Percentiles rank a stretch among this genome's conserved stretches.
Conservation (phyloP, 495 filamentous ascomycete species). For the Tricharina praecox region DNA sequence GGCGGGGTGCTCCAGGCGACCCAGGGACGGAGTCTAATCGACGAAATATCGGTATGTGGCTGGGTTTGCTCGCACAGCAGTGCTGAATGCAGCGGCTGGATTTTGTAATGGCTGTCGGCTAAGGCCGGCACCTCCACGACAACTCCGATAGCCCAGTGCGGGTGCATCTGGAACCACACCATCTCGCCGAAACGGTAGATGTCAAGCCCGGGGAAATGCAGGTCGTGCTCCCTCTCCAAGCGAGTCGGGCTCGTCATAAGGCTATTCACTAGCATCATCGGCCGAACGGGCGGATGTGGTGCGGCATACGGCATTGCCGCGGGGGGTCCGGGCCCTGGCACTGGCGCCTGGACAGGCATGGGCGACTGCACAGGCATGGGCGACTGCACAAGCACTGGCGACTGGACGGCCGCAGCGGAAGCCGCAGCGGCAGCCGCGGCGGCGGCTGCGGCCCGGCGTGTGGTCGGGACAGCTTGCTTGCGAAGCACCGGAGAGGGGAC, state of each 20-base stretch:
- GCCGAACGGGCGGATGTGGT: not conserved
- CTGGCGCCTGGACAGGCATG: not conserved
- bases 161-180: constrained; percentile 40
- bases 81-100: constrained; percentile 24
- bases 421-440: not conserved
- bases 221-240: not conserved
- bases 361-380: not conserved
- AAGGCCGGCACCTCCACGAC: constrained; percentile 24
- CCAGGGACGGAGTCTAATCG: constrained; percentile 37
- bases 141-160: constrained; percentile 41
- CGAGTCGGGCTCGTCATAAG: not conserved
- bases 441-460: not conserved
- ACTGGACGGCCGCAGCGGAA: not conserved
- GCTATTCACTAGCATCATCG: not conserved
- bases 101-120: constrained; percentile 18
- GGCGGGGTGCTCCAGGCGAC: constrained; percentile 44
- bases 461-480: not conserved
- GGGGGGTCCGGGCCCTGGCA: not conserved
- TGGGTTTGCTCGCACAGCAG: constrained; percentile 19
- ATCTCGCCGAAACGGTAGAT: constrained; percentile 42
- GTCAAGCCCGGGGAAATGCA: constrained; percentile 27
- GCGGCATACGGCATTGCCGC: not conserved
- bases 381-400: not conserved
- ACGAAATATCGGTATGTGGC: constrained; percentile 15
- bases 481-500: not conserved